Base-by-base conservation (phyloP, 768 basidiomycete genomes). In the Trametes meyenii region DNA sequence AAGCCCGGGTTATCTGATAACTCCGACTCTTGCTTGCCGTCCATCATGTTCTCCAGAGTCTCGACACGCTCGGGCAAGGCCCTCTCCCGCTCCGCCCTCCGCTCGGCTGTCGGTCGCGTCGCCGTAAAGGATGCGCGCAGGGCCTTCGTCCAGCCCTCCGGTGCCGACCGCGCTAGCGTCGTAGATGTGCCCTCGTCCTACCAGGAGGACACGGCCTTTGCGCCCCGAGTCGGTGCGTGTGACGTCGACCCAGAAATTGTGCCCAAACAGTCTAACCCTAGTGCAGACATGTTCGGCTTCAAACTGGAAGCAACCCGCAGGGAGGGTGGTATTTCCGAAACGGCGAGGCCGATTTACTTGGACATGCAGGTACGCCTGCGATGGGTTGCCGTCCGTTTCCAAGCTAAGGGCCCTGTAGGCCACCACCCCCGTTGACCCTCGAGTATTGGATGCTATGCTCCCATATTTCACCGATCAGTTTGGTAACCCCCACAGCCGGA, bases 401-500 rank as follows among this genome's bases (percentile, higher is more conserved):
- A 46, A 56, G 57, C 11, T 62, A 23, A 61, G 35, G 7, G 56
- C 44, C 44, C 50, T 45, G 14, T 66, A 96, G 92, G 97, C 97
- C 5, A 99, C 97, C 2, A 98, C 97, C 24, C 97, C 97, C 19
- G 87, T 97, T 57, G 97, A 99, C 73, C 97, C 97, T 29, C 86
- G 97, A 60, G 97, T 98, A 5, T 81, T 98, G 58, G 97, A 98
- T 75, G 88, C 90, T 17, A 99, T 98, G 96, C 79, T 99, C 24
- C 97, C 97, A 0, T 98, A 85, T 75, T 77, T 96, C 66, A 96
- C 95, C 5, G 93, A 98, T 73, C 93, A 94, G 73, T 98, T 90
- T 71, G 97, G 97, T 4, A 99, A 98, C 75, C 96, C 97, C 10
- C 97, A 98, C 73, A 96, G 94, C 73, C 86, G 97, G 58, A 98